Evolutionary conservation across 2,329 filamentous ascomycete species (phyloP).

Genomic region (Madurella fahalii): DNA sequence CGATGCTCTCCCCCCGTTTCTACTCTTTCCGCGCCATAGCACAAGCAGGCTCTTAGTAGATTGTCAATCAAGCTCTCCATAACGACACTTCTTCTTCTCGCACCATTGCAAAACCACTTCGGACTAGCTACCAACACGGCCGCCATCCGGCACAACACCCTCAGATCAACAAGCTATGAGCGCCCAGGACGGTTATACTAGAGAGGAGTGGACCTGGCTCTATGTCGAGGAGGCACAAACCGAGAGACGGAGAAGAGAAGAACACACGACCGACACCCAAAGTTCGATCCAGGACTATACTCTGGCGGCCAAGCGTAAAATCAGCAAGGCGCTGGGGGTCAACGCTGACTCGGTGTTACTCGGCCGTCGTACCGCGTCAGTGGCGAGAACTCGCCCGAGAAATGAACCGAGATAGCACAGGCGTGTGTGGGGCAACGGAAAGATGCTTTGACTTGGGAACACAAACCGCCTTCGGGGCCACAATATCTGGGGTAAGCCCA

Average conservation of each 20-base stretch:
- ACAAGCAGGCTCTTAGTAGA: too few relatives aligned
- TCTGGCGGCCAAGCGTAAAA: constrained; percentile 10
- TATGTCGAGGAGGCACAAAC: constrained; percentile 2
- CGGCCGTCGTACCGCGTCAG: background rate
- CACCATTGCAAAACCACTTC: too few relatives aligned
- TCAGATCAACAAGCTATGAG: background rate
- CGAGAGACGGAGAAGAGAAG: constrained; percentile 1
- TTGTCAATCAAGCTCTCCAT: too few relatives aligned
- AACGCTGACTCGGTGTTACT: background rate
- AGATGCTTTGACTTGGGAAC: background rate
- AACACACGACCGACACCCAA: constrained; percentile 11
- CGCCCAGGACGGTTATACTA: background rate
- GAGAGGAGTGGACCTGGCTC: constrained; percentile 1
- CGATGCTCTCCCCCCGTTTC: too few relatives aligned
- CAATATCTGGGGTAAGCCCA: background rate
- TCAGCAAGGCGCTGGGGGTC: constrained; percentile 2
- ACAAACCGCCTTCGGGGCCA: background rate
- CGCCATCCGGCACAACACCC: background rate
- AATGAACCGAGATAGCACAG: background rate
- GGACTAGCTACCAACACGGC: too few relatives aligned
- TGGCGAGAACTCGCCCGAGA: background rate
- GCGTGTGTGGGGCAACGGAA: background rate
- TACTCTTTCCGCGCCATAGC: too few relatives aligned
- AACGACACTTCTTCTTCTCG: too few relatives aligned
- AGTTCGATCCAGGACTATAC: constrained; percentile 2